Percentiles rank a stretch among this genome's conserved stretches.
These are phyloP conservation scores for Alternaria triticimaculans DNA, from an alignment of 2,329 filamentous ascomycete species.

Conservation along the genomic window DNA sequence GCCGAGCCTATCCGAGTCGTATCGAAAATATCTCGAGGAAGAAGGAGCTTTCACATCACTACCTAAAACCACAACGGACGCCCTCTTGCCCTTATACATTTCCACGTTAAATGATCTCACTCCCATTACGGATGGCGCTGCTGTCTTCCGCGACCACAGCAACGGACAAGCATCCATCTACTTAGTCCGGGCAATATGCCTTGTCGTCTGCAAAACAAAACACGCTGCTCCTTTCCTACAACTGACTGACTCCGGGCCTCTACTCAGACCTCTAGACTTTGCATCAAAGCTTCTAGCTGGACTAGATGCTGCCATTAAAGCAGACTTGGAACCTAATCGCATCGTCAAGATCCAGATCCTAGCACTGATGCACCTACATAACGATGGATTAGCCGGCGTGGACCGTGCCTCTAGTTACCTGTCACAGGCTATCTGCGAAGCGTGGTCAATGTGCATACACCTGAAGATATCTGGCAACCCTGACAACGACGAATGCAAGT, in stretches of 20 bases:
- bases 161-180: neutral
- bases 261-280: neutral
- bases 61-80: slow-evolving; percentile 1
- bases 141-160: neutral
- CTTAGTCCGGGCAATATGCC: slow-evolving; percentile 1
- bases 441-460: slow-evolving; percentile 8
- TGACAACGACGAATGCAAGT: neutral
- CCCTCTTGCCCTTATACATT: neutral
- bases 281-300: slow-evolving; percentile 4
- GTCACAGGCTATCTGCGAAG: slow-evolving; percentile 5
- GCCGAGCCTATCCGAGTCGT: neutral
- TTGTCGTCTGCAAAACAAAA: slow-evolving; percentile 2
- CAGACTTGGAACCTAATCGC: slow-evolving; percentile 3
- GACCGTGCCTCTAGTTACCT: neutral
- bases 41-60: slow-evolving; percentile 1
- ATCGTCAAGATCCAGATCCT: slow-evolving; percentile 3
- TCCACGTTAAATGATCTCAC: slow-evolving; percentile 2
- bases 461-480: neutral
- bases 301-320: slow-evolving; percentile 5
- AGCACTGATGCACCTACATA: slow-evolving; percentile 8
- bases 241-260: neutral
- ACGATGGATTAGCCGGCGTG: neutral
- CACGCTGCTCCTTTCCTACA: slow-evolving; percentile 1
- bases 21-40: slow-evolving; percentile 3
- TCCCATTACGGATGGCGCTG: neutral